A percentile compares a stretch with the other conserved stretches of the same genome.
These are phyloP conservation scores for Mycena polygramma DNA, from an alignment of 768 basidiomycete genomes.

Conservation along the genomic window DNA sequence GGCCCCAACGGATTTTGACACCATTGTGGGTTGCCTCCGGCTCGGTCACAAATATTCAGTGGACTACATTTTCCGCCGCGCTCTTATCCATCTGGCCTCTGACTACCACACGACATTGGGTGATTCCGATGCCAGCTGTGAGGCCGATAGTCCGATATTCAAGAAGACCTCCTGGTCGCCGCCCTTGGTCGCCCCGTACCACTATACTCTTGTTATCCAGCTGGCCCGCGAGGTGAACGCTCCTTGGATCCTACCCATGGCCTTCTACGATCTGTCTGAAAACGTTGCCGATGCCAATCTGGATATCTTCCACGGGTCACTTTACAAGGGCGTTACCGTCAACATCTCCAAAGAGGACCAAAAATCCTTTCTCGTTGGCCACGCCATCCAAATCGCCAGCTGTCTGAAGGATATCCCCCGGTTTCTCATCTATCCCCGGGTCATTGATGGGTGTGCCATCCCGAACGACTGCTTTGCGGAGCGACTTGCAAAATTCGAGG, in stretches of 20 bases:
- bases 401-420: not conserved
- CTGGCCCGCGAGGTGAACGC: conserved; percentile 26
- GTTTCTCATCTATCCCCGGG: not conserved
- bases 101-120: not conserved
- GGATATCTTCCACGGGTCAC: not conserved
- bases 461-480: not conserved
- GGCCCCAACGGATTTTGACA: not conserved
- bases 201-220: not conserved
- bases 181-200: not conserved
- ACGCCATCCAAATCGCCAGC: not conserved
- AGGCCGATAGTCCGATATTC: not conserved
- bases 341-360: conserved; percentile 1
- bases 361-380: not conserved
- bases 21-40: not conserved
- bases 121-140: not conserved
- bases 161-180: not conserved
- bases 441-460: not conserved
- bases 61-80: conserved; percentile 1
- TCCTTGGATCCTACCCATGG: conserved; percentile 15
- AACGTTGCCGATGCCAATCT: too few relatives aligned
- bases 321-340: not conserved
- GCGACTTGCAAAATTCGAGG: too few relatives aligned
- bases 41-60: conserved; percentile 23
- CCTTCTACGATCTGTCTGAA: conserved; percentile 7
- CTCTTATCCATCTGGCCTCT: conserved; percentile 17